Conservation (phyloP, 1,284 basidiomycete genomes). For the Waitea zeae region DNA sequence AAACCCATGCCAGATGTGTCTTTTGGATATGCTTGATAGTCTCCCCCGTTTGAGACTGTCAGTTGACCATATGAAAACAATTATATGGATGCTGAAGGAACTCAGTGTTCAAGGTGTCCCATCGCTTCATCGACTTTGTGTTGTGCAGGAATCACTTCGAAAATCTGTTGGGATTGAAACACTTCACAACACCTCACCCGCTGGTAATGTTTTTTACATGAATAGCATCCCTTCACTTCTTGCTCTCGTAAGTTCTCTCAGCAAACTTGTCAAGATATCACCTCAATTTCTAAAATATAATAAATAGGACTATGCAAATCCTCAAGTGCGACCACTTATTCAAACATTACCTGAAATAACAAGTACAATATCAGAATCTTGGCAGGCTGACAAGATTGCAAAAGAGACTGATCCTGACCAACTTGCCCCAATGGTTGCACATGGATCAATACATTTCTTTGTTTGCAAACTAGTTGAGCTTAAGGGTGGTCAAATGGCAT, state of each 20-base stretch:
- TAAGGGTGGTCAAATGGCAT: slow-evolving; percentile 8
- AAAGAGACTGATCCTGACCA: slow-evolving; percentile 11
- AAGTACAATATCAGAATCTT: slow-evolving; percentile 12
- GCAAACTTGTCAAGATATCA: slow-evolving; percentile 12
- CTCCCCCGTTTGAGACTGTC: slow-evolving; percentile 16
- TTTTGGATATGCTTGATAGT: slow-evolving; percentile 17
- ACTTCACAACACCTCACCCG: slow-evolving; percentile 11
- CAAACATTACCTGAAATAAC: slow-evolving; percentile 15
- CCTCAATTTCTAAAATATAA: not conserved
- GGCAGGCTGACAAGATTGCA: slow-evolving; percentile 14
- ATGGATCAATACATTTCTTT: slow-evolving; percentile 11
- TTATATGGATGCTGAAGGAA: slow-evolving; percentile 17
- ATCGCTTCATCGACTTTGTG: slow-evolving; percentile 12
- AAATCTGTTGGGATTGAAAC: slow-evolving; percentile 6
- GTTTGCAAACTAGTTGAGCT: slow-evolving; percentile 14
- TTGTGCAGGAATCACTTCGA: slow-evolving; percentile 9
- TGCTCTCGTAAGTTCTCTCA: no score
- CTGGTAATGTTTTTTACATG: slow-evolving; percentile 16
- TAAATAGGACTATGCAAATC: slow-evolving; percentile 17
- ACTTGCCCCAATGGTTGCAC: slow-evolving; percentile 17
- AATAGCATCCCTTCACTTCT: slow-evolving; percentile 12
- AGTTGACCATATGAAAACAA: slow-evolving; percentile 13
- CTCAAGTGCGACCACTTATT: slow-evolving; percentile 13
- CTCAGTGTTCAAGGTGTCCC: slow-evolving; percentile 15
- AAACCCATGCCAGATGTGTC: slow-evolving; percentile 20